phyloP scores from a whole-genome alignment of 1,284 basidiomycete species.

The Leccinum fuscescens region DNA sequence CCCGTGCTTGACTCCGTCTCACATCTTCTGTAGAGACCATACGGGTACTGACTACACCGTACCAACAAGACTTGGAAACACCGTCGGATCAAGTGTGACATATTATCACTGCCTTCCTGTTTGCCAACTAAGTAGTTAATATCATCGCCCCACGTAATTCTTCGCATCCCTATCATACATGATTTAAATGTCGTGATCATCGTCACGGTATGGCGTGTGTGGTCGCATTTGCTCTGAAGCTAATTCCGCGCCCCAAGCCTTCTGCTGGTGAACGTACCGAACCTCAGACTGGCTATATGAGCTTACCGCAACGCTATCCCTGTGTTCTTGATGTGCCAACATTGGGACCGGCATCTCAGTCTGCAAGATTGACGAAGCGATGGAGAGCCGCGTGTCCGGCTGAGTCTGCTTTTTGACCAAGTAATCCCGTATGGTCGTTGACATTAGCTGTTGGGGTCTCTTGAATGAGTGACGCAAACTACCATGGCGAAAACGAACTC shows the following conservation, averaged over 20 bases:
- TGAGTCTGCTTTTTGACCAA: slow-evolving; percentile 56
- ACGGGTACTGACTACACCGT: slow-evolving; percentile 27
- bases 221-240: slow-evolving; percentile 27
- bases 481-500: slow-evolving; percentile 42
- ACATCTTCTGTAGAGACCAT: slow-evolving; percentile 23
- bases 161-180: slow-evolving; percentile 18
- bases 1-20: slow-evolving; percentile 13
- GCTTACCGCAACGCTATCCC: slow-evolving; percentile 34
- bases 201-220: slow-evolving; percentile 23
- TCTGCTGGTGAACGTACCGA: slow-evolving; percentile 35
- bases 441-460: slow-evolving; percentile 51
- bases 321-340: slow-evolving; percentile 31
- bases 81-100: slow-evolving; percentile 26
- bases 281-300: slow-evolving; percentile 29
- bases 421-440: slow-evolving; percentile 66
- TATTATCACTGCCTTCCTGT: not conserved
- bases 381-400: slow-evolving; percentile 23
- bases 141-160: not conserved
- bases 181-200: slow-evolving; percentile 31
- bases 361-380: slow-evolving; percentile 28
- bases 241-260: slow-evolving; percentile 29
- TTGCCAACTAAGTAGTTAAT: slow-evolving; percentile 4
- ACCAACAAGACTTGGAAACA: slow-evolving; percentile 23
- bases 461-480: slow-evolving; percentile 1
- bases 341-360: slow-evolving; percentile 35